Base-by-base conservation (phyloP, 495 filamentous ascomycete genomes). In the Parmelia sp. region DNA sequence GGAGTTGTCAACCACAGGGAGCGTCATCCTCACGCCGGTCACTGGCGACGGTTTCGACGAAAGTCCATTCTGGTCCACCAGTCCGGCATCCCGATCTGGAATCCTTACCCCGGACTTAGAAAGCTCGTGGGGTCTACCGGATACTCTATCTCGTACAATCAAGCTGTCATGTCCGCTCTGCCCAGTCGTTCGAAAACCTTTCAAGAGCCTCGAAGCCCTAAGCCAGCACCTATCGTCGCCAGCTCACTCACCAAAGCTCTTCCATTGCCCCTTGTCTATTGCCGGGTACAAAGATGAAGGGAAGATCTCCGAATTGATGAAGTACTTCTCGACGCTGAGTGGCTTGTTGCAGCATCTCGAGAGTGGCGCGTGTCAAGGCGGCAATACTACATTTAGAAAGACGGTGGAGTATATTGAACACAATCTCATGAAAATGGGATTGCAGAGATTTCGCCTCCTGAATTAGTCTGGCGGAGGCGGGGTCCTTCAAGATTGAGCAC, bases 331-430 rank as follows among this genome's bases (percentile, higher is more conserved):
- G 42, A 67, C 66, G 35, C 44, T 70, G 57, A 70, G 66, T 68
- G 68, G 68, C 59, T 58, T 70, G 27, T 35, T 58, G 61, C 68
- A 69, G 42, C 66, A 70, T 68, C 65, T 68, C 33, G 68, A 70
- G 68, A 70, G 59, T 62, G 68, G 68, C 57, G 65, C 65, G 40
- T 70, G 68, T 58, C 31, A 68, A 57, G 66, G 66, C 49, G 68
- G 68, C 15, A 58, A 59, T 57, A 27, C 12, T 39, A 70, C 68
- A 33, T 68, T 68, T 64, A 63, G 61, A 58, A 67, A 60, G 57
- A 57, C 63, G 47, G 60, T 64, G 59, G 60, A 65, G 57, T 70
- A 70, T 60, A 62, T 70, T 42, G 59, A 70, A 59, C 66, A 68
- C 33, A 58, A 68, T 42, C 57, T 70, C 56, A 49, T 42, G 65